phyloP scores from a whole-genome alignment of 2,329 filamentous ascomycete genomes.

The Sarocladiaceae sp. region DNA sequence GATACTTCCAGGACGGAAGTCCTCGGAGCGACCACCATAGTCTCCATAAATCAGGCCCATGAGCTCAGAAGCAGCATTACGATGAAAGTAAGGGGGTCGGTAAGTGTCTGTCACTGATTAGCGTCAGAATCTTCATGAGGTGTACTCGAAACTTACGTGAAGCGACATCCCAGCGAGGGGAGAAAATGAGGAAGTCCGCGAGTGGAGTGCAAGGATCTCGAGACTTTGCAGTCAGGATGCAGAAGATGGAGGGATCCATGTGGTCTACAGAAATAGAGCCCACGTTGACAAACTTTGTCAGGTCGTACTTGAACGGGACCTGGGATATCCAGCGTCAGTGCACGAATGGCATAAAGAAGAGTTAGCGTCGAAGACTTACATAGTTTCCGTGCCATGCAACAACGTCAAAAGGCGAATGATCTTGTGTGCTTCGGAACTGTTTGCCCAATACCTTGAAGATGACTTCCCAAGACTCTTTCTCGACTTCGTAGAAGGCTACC shows the following conservation, averaged over 20 bases:
- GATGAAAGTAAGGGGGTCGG: constrained; percentile 62
- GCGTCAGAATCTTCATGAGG: neutral
- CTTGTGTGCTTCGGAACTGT: constrained; percentile 53
- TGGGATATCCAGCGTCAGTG: constrained; percentile 24
- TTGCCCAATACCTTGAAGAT: constrained; percentile 54
- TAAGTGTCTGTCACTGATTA: constrained; percentile 47
- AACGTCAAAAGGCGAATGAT: constrained; percentile 61
- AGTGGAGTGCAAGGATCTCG: constrained; percentile 48
- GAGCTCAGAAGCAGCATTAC: constrained; percentile 53
- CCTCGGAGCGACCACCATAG: constrained; percentile 24
- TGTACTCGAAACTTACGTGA: neutral
- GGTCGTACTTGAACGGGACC: constrained; percentile 35
- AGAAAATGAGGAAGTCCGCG: constrained; percentile 65
- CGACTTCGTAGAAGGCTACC: constrained; percentile 44
- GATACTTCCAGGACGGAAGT: constrained; percentile 43
- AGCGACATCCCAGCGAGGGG: constrained; percentile 60
- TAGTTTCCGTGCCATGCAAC: constrained; percentile 66
- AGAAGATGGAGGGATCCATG: constrained; percentile 63
- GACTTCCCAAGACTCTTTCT: constrained; percentile 32
- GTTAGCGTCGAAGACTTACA: constrained; percentile 29
- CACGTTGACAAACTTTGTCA: constrained; percentile 46
- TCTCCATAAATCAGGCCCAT: constrained; percentile 47
- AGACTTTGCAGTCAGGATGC: constrained; percentile 58
- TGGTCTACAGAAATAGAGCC: constrained; percentile 59
- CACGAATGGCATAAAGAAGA: neutral